These are phyloP conservation scores for Penicillium steckii DNA, from an alignment of 495 filamentous ascomycete genomes.

Conservation along the genomic window DNA sequence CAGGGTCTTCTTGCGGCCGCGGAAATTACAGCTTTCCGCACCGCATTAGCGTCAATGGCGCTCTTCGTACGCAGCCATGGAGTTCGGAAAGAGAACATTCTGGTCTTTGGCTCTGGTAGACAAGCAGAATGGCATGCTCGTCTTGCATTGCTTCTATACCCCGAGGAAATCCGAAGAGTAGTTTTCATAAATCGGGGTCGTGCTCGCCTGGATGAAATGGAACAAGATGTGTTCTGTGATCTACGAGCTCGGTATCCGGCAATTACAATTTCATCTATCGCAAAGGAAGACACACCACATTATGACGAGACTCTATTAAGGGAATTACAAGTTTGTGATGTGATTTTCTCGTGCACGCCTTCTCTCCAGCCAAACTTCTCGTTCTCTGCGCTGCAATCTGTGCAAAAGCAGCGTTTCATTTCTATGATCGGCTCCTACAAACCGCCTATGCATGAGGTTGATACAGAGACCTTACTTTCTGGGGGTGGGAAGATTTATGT, in stretches of 20 bases:
- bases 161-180: slow-evolving; percentile 64
- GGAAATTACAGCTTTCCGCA: slow-evolving; percentile 90
- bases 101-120: slow-evolving; percentile 82
- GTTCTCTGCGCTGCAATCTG: slow-evolving; percentile 44
- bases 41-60: slow-evolving; percentile 78
- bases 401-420: slow-evolving; percentile 65
- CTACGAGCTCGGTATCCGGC: slow-evolving; percentile 26
- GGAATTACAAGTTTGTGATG: slow-evolving; percentile 50
- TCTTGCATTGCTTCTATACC: slow-evolving; percentile 66
- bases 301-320: slow-evolving; percentile 26
- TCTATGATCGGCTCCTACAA: slow-evolving; percentile 83
- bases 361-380: slow-evolving; percentile 61
- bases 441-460: slow-evolving; percentile 82
- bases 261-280: slow-evolving; percentile 22
- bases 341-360: slow-evolving; percentile 80
- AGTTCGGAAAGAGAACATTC: slow-evolving; percentile 58
- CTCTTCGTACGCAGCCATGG: slow-evolving; percentile 58
- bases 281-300: slow-evolving; percentile 29
- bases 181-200: slow-evolving; percentile 75
- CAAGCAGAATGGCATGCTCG: slow-evolving; percentile 94
- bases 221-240: slow-evolving; percentile 23
- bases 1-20: slow-evolving; percentile 79
- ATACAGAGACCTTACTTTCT: slow-evolving; percentile 71
- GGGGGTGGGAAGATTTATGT: slow-evolving; percentile 75
- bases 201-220: slow-evolving; percentile 39